A percentile compares a stretch with the other conserved stretches of the same genome.
Evolutionary conservation across 164 flowering plant genomes (phyloP).

Genomic region (Vitis riparia): DNA sequence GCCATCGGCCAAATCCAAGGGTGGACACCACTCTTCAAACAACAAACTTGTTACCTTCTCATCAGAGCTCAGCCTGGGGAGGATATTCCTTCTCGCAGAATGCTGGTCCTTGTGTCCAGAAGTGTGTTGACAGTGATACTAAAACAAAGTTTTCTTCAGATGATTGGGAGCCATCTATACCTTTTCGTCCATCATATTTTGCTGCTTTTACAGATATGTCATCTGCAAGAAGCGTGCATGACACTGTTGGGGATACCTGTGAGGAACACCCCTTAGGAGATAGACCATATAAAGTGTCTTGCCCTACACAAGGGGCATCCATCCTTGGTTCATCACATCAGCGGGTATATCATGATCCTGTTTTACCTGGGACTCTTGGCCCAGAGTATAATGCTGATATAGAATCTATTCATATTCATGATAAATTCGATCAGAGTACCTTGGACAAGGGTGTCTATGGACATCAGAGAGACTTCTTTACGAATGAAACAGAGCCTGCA

Average conservation of each 20-base stretch:
- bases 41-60: constrained; percentile 17
- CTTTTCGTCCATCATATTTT: constrained; percentile 69
- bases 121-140: constrained; percentile 17
- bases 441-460: constrained; percentile 20
- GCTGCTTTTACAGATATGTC: constrained; percentile 33
- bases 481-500: constrained; percentile 25
- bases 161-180: constrained; percentile 78
- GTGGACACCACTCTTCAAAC: constrained; percentile 11
- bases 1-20: constrained; percentile 14
- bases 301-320: constrained; percentile 18
- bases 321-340: constrained; percentile 18
- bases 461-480: constrained; percentile 18
- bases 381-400: constrained; percentile 25
- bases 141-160: constrained; percentile 25
- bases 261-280: constrained; percentile 39
- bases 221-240: constrained; percentile 52
- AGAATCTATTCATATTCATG: constrained; percentile 16
- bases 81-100: constrained; percentile 28
- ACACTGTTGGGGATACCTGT: constrained; percentile 70
- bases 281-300: constrained; percentile 24
- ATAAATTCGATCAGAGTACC: constrained; percentile 14
- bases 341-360: constrained; percentile 28
- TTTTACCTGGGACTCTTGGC: constrained; percentile 9
- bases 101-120: constrained; percentile 19
- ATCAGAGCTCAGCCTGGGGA: constrained; percentile 12